These are phyloP conservation scores for Dactylis glomerata DNA, from an alignment of 176 grass and related monocot genomes.

Conservation along the genomic window DNA sequence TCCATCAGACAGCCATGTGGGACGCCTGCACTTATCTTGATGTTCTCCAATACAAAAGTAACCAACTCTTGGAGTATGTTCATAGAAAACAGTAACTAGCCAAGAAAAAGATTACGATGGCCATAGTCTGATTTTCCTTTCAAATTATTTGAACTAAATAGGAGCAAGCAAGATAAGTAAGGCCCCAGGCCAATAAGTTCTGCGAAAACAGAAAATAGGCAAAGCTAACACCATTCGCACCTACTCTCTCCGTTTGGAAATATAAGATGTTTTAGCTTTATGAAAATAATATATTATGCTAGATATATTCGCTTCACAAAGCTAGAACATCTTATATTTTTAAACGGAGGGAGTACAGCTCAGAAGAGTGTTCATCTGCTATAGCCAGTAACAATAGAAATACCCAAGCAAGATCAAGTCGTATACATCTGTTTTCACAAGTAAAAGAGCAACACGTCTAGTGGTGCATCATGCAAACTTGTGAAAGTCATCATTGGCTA, in stretches of 20 bases:
- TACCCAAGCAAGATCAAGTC: neutral
- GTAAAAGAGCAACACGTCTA: neutral
- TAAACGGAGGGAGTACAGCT: no score
- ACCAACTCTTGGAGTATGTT: neutral
- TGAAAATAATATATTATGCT: no score
- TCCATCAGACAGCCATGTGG: no score
- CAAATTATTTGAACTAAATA: neutral
- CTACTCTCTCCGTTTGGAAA: no score
- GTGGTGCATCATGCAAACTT: neutral
- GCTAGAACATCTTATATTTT: no score
- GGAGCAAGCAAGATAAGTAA: neutral
- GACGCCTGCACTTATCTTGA: no score
- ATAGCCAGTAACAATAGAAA: neutral
- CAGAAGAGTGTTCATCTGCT: neutral
- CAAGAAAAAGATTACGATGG: neutral
- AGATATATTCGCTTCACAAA: no score
- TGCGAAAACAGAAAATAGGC: neutral
- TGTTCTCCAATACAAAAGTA: no score
- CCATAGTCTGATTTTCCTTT: neutral
- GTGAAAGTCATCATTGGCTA: neutral
- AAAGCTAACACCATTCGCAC: neutral
- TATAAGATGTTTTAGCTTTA: no score
- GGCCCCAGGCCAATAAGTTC: neutral
- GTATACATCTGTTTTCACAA: neutral
- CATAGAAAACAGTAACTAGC: neutral